Evolutionary conservation across 2,329 filamentous ascomycete species (phyloP).

Genomic region (Aureobasidium sp.): DNA sequence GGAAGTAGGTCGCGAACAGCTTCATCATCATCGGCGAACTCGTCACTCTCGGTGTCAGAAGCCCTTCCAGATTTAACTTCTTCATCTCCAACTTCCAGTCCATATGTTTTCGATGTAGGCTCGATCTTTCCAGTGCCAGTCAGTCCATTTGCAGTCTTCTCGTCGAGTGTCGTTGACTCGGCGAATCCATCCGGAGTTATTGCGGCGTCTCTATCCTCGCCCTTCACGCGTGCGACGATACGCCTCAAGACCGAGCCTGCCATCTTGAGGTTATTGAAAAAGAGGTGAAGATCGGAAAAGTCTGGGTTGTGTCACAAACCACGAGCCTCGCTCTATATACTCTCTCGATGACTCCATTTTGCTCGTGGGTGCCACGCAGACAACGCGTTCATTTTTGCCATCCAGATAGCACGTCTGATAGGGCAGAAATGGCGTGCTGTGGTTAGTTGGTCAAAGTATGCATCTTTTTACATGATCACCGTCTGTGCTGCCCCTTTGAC

Average conservation of each 20-base stretch:
- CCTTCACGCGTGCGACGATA: constrained; percentile 11
- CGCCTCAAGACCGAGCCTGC: constrained; percentile 9
- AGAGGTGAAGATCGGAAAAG: neutral
- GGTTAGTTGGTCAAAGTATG: neutral
- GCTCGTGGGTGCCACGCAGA: neutral
- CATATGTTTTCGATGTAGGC: constrained; percentile 16
- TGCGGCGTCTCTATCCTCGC: neutral
- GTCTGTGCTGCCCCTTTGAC: constrained; percentile 1
- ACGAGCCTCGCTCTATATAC: neutral
- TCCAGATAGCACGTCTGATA: constrained; percentile 14
- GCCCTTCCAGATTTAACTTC: constrained; percentile 1
- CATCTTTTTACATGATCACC: constrained; percentile 6
- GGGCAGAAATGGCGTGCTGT: constrained; percentile 17
- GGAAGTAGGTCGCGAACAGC: constrained; percentile 56
- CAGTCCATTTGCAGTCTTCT: constrained; percentile 3
- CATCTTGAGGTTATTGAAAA: neutral
- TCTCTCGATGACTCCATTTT: neutral
- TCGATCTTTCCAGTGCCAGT: constrained; percentile 19
- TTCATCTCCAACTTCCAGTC: constrained; percentile 21
- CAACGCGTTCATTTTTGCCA: neutral
- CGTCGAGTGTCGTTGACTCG: constrained; percentile 13
- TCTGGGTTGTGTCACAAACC: neutral
- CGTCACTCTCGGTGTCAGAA: constrained; percentile 27
- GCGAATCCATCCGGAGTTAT: constrained; percentile 11
- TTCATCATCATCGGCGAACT: constrained; percentile 39